A percentile compares a stretch with the other conserved stretches of the same genome.
Conservation (phyloP, 148 eudicot genomes). For the Gaultheria prostrata region DNA sequence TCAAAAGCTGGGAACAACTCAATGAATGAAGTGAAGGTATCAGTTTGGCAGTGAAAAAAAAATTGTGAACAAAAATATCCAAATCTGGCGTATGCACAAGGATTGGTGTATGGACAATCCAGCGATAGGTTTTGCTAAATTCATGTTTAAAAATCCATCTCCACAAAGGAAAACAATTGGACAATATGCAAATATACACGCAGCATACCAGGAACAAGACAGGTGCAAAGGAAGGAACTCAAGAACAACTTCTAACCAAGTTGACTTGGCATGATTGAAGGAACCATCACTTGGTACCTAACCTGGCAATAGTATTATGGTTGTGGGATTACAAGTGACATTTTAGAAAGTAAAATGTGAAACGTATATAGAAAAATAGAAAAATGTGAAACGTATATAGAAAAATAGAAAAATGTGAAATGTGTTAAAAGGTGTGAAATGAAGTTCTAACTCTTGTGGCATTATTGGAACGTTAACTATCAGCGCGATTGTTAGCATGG, state of each 20-base stretch:
- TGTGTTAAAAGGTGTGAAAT: not conserved
- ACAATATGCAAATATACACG: not conserved
- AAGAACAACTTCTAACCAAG: not conserved
- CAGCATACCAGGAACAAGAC: not conserved
- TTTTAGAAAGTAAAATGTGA: not conserved
- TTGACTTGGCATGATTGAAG: not conserved
- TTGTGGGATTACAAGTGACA: not conserved
- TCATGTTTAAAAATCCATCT: too few relatives aligned
- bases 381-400: too few relatives aligned
- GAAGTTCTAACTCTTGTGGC: not conserved
- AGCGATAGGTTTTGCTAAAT: not conserved
- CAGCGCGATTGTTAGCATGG: not conserved
- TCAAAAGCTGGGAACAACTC: not conserved
- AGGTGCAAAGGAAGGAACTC: not conserved
- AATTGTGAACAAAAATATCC: not conserved
- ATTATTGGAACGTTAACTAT: not conserved
- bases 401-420: too few relatives aligned
- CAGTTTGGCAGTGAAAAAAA: not conserved
- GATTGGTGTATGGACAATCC: not conserved
- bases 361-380: too few relatives aligned
- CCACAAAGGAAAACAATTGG: not conserved
- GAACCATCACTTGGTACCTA: not conserved
- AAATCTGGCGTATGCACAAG: not conserved
- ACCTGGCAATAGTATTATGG: not conserved
- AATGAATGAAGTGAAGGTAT: not conserved